Conservation (phyloP, 1,284 basidiomycete species). For the Austropuccinia psidii region DNA sequence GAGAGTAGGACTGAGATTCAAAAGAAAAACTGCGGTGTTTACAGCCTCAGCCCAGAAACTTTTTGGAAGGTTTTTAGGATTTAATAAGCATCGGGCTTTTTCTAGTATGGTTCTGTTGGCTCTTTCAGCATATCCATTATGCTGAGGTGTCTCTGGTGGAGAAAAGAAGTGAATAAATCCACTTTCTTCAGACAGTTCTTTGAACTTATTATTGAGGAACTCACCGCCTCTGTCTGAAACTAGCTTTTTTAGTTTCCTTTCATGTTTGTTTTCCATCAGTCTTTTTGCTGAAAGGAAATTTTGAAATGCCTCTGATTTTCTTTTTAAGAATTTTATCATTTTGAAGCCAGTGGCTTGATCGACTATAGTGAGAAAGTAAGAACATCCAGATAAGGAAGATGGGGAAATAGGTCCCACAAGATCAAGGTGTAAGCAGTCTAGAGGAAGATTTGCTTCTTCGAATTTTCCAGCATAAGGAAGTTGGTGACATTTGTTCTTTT, state of each 20-base stretch:
- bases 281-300: not conserved
- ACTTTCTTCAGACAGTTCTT: not conserved
- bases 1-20: too few relatives aligned
- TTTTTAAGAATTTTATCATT: not conserved
- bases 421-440: too few relatives aligned
- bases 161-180: not conserved
- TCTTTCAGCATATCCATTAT: not conserved
- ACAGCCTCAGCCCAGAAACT: too few relatives aligned
- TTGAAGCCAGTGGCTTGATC: not conserved
- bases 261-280: not conserved
- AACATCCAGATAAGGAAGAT: not conserved
- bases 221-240: conserved; percentile 1
- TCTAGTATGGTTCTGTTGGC: not conserved
- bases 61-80: too few relatives aligned
- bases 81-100: too few relatives aligned
- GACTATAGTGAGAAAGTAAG: not conserved
- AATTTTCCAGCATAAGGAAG: too few relatives aligned
- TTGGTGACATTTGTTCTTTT: too few relatives aligned
- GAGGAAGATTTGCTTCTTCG: too few relatives aligned
- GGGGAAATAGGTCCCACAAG: not conserved
- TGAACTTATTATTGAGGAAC: not conserved
- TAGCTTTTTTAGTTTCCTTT: not conserved
- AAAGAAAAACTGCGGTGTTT: too few relatives aligned
- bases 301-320: not conserved
- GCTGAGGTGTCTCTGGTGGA: not conserved